Conservation (phyloP, 2,329 filamentous ascomycete genomes). For the Cercospora zeina region DNA sequence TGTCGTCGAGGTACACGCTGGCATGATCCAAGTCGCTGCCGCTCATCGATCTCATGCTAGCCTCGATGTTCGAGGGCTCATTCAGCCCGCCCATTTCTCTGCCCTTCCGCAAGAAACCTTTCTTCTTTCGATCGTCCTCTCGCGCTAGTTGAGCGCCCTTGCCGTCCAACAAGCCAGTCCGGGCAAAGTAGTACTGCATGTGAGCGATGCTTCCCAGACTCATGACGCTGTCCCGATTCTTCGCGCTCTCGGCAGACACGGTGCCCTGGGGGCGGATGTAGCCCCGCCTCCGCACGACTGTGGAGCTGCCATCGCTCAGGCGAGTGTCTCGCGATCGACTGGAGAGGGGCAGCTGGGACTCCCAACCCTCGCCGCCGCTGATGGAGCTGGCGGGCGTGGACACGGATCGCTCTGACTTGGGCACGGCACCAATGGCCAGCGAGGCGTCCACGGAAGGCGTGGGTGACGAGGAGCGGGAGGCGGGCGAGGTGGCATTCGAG, state of each 20-base stretch:
- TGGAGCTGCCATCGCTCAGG: constrained; percentile 50
- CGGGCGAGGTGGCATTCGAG: constrained; percentile 34
- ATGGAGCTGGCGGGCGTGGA: constrained; percentile 59
- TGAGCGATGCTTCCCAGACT: constrained; percentile 95
- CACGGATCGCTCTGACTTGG: constrained; percentile 62
- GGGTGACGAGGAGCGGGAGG: constrained; percentile 59
- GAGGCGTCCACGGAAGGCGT: constrained; percentile 64
- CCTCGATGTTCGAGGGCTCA: constrained; percentile 14
- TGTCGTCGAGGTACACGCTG: constrained; percentile 34
- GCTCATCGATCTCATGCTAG: constrained; percentile 13
- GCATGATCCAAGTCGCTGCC: constrained; percentile 31
- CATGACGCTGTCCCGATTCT: constrained; percentile 90
- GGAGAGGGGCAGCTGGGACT: constrained; percentile 48
- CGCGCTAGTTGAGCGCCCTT: constrained; percentile 82
- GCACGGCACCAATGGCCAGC: constrained; percentile 61
- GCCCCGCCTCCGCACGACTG: constrained; percentile 63
- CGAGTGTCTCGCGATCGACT: constrained; percentile 51
- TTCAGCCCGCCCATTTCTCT: constrained; percentile 20
- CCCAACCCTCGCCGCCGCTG: constrained; percentile 41
- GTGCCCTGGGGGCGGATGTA: constrained; percentile 87
- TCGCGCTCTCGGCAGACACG: constrained; percentile 85
- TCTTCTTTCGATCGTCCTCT: constrained; percentile 37
- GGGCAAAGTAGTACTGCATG: constrained; percentile 96
- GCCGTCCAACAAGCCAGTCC: constrained; percentile 88
- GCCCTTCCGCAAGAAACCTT: constrained; percentile 29